phyloP scores from a whole-genome alignment of 2,329 filamentous ascomycete species.

The Mollisia scopiformis region DNA sequence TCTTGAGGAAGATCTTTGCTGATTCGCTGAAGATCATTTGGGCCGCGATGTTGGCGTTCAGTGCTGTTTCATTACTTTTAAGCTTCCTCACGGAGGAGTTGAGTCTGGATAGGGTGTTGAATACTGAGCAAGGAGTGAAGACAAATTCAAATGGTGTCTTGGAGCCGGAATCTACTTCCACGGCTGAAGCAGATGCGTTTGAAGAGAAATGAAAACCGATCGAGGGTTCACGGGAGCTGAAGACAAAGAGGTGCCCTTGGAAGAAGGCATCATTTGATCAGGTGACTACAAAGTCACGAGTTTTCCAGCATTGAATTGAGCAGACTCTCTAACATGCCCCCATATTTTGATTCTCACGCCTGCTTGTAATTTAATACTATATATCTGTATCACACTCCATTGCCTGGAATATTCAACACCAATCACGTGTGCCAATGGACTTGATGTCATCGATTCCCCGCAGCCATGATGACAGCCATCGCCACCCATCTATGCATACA shows the following conservation, averaged over 20 bases:
- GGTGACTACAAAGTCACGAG: no score
- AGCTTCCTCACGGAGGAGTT: conserved; percentile 46
- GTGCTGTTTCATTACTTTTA: conserved; percentile 37
- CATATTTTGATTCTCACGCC: no score
- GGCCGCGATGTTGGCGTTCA: conserved; percentile 20
- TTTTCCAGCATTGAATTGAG: no score
- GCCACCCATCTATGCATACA: background rate
- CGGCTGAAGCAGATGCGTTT: no score
- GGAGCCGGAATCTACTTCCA: background rate
- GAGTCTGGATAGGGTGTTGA: conserved; percentile 37
- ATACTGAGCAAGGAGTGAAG: conserved; percentile 52
- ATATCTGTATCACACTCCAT: background rate
- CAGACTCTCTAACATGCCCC: no score
- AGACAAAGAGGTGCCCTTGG: no score
- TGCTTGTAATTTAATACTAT: no score
- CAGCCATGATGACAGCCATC: background rate
- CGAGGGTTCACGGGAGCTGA: no score
- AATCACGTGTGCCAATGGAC: background rate
- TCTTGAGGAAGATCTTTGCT: conserved; percentile 19
- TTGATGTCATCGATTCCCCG: background rate
- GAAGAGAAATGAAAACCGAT: no score
- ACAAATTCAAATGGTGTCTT: conserved; percentile 38
- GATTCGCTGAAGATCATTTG: conserved; percentile 27
- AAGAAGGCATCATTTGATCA: no score
- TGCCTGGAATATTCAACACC: no score